A percentile compares a stretch with the other conserved stretches of the same genome.
Evolutionary conservation across 805 yeast species (phyloP).

Genomic region (Suhomyces prunicola): DNA sequence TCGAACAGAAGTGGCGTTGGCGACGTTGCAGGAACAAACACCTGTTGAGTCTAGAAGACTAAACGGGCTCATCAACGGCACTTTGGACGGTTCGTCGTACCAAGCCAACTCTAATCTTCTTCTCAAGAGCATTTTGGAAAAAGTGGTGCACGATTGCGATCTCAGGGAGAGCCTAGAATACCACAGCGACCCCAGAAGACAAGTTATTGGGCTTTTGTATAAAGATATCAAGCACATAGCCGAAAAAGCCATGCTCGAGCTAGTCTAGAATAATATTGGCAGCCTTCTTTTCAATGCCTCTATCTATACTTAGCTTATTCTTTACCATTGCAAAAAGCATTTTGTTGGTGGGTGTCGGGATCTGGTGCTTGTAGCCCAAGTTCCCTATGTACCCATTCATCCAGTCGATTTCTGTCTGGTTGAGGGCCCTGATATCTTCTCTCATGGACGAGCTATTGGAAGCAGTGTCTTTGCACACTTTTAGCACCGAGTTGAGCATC

Average conservation of each 20-base stretch:
- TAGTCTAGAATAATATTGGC: not conserved
- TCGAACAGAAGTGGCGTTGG: constrained; percentile 72
- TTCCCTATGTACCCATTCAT: constrained; percentile 76
- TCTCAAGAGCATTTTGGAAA: constrained; percentile 30
- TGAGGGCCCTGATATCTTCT: constrained; percentile 54
- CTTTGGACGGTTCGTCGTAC: constrained; percentile 40
- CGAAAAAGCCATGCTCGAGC: constrained; percentile 3
- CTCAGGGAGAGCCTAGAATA: constrained; percentile 14
- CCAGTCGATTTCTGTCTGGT: constrained; percentile 73
- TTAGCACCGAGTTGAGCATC: constrained; percentile 31
- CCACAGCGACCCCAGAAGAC: constrained; percentile 15
- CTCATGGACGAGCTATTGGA: constrained; percentile 70
- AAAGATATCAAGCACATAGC: constrained; percentile 26
- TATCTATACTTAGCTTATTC: constrained; percentile 29
- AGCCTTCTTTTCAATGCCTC: constrained; percentile 22
- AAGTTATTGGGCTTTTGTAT: constrained; percentile 22
- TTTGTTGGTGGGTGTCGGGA: constrained; percentile 46
- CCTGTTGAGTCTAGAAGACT: constrained; percentile 30
- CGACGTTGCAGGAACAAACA: constrained; percentile 43
- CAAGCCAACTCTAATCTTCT: constrained; percentile 26
- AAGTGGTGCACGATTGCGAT: constrained; percentile 23
- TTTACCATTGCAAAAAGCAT: constrained; percentile 46
- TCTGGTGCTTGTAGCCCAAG: constrained; percentile 47
- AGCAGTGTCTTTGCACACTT: constrained; percentile 38
- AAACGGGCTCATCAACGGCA: constrained; percentile 43